phyloP scores from a whole-genome alignment of 805 yeast genomes.

The Wickerhamiella dianesei region DNA sequence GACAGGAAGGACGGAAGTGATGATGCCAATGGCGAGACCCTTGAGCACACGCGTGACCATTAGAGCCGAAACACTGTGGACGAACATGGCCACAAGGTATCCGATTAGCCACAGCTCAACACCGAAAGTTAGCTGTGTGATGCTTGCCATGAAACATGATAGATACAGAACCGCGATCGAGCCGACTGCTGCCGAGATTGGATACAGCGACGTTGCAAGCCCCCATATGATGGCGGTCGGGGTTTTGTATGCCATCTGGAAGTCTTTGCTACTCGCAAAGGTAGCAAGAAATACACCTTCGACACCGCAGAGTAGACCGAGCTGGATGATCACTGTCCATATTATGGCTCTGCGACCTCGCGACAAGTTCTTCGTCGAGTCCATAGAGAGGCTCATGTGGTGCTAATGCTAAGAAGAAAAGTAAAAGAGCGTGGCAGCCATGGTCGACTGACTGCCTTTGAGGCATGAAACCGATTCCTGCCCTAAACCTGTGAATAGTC shows the following conservation, averaged over 20 bases:
- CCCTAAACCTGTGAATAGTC: neutral
- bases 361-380: neutral
- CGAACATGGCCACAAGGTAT: constrained; percentile 10
- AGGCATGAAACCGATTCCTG: neutral
- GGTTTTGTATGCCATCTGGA: constrained; percentile 11
- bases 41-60: constrained; percentile 13
- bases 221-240: constrained; percentile 14
- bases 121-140: constrained; percentile 6
- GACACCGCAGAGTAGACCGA: constrained; percentile 17
- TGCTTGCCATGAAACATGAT: neutral
- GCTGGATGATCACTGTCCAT: constrained; percentile 13
- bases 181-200: constrained; percentile 17
- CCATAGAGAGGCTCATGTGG: too few relatives aligned
- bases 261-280: constrained; percentile 10
- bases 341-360: constrained; percentile 1
- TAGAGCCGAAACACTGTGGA: constrained; percentile 11
- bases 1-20: constrained; percentile 15
- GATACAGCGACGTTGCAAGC: constrained; percentile 15
- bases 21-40: constrained; percentile 16
- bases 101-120: constrained; percentile 16
- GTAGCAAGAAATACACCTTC: constrained; percentile 19
- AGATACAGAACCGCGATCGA: constrained; percentile 10
- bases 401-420: too few relatives aligned
- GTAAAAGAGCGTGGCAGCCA: too few relatives aligned
- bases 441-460: too few relatives aligned